phyloP scores from a whole-genome alignment of 805 yeast genomes.

The Saccharomyces jurei region DNA sequence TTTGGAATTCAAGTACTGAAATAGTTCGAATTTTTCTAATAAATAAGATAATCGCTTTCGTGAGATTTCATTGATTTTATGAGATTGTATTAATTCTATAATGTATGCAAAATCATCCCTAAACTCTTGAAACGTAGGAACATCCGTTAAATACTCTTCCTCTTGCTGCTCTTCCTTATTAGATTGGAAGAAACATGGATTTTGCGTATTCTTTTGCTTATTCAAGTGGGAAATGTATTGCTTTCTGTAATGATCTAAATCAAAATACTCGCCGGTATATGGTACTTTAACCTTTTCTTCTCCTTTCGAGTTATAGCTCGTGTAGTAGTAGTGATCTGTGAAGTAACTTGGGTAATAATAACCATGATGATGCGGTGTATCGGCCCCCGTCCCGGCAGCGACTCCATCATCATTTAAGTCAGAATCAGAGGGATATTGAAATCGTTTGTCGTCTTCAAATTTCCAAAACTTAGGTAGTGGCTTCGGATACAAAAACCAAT shows the following conservation, averaged over 20 bases:
- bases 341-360: conserved; percentile 9
- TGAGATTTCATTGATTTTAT: conserved; percentile 15
- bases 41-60: conserved; percentile 28
- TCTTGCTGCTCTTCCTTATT: background rate
- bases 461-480: conserved; percentile 46
- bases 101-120: conserved; percentile 25
- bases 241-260: conserved; percentile 24
- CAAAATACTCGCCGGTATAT: conserved; percentile 33
- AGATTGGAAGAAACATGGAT: background rate
- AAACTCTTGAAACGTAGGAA: conserved; percentile 29
- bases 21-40: conserved; percentile 31
- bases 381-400: background rate
- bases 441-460: conserved; percentile 27
- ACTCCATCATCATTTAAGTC: conserved; percentile 22
- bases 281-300: conserved; percentile 14
- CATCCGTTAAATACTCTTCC: background rate
- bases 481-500: conserved; percentile 79
- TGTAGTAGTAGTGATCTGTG: conserved; percentile 4
- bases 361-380: conserved; percentile 2
- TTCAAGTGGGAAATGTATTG: conserved; percentile 2
- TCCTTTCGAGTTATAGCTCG: conserved; percentile 2
- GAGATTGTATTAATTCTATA: conserved; percentile 14
- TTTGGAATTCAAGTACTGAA: conserved; percentile 29
- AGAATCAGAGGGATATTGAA: conserved; percentile 7
- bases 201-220: background rate